A percentile compares a stretch with the other conserved stretches of the same genome.
Conservation (phyloP, 805 yeast species). For the Metschnikowia bowlesiae region DNA sequence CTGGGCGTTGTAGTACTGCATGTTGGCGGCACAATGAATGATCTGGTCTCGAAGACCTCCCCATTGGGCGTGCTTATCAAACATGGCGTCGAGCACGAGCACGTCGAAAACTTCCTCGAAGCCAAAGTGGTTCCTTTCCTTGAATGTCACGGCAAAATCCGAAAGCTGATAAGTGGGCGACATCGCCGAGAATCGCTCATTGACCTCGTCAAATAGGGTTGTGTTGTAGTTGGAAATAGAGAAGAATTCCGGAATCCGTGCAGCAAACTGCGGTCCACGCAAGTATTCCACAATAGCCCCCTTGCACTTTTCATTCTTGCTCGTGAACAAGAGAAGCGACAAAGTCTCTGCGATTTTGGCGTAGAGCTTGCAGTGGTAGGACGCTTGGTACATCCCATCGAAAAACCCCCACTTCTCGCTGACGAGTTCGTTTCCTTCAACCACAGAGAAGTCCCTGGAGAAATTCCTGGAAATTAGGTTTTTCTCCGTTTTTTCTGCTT, state of each 20-base stretch:
- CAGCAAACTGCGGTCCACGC: slow-evolving; percentile 32
- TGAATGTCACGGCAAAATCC: slow-evolving; percentile 47
- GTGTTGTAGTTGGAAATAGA: slow-evolving; percentile 45
- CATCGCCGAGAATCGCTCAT: slow-evolving; percentile 40
- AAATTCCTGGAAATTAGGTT: too few relatives aligned
- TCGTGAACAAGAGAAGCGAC: slow-evolving; percentile 64
- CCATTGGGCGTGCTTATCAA: slow-evolving; percentile 31
- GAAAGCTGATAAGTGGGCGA: slow-evolving; percentile 46
- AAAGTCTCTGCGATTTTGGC: slow-evolving; percentile 73
- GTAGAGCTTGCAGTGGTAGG: slow-evolving; percentile 53
- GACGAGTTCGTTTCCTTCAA: not conserved
- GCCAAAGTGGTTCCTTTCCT: slow-evolving; percentile 48
- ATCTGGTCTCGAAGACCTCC: slow-evolving; percentile 44
- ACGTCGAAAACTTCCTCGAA: slow-evolving; percentile 54
- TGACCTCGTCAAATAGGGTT: slow-evolving; percentile 43
- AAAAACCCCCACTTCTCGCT: not conserved
- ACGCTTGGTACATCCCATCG: slow-evolving; percentile 30
- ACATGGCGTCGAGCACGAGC: slow-evolving; percentile 56
- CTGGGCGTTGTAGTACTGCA: slow-evolving; percentile 64
- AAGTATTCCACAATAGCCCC: slow-evolving; percentile 42
- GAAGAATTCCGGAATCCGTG: slow-evolving; percentile 28
- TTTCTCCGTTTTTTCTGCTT: not conserved
- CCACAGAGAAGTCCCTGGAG: too few relatives aligned
- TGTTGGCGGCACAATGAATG: slow-evolving; percentile 53
- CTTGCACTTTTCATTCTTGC: slow-evolving; percentile 40